These are phyloP conservation scores for Backusella macrospora DNA, from an alignment of 192 early-diverging fungal genomes.

Conservation along the genomic window DNA sequence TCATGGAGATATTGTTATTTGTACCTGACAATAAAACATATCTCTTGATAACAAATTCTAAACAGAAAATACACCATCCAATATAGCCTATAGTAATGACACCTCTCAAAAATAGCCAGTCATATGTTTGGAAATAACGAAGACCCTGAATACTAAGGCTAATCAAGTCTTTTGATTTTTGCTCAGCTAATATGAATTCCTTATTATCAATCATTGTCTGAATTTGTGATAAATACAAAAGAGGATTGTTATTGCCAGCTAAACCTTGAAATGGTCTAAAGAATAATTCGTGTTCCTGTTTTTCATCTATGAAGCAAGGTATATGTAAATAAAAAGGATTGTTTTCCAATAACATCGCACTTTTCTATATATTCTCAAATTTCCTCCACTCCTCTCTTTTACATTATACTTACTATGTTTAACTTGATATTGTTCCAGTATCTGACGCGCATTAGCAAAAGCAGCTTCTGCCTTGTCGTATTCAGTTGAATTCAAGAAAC, in stretches of 20 bases:
- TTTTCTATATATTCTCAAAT: background rate
- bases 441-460: slow-evolving; percentile 82
- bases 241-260: slow-evolving; percentile 53
- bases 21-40: slow-evolving; percentile 50
- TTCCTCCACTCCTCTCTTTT: background rate
- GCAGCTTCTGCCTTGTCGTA: slow-evolving; percentile 77
- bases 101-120: slow-evolving; percentile 90
- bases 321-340: background rate
- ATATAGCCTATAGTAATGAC: slow-evolving; percentile 85
- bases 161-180: slow-evolving; percentile 63
- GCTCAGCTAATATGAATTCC: slow-evolving; percentile 70
- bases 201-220: slow-evolving; percentile 60
- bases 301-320: slow-evolving; percentile 53
- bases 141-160: slow-evolving; percentile 77
- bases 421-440: slow-evolving; percentile 84
- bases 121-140: slow-evolving; percentile 95
- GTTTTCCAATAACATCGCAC: background rate
- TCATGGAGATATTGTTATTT: background rate
- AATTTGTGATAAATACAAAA: slow-evolving; percentile 58
- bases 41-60: slow-evolving; percentile 73
- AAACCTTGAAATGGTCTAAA: slow-evolving; percentile 80
- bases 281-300: slow-evolving; percentile 74
- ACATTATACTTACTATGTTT: slow-evolving; percentile 60
- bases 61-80: slow-evolving; percentile 88
- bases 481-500: slow-evolving; percentile 71